Evolutionary conservation across 2,329 filamentous ascomycete genomes (phyloP), one percentile per base, ranked within the genome.

Genomic region (Aspergillus piperis): DNA sequence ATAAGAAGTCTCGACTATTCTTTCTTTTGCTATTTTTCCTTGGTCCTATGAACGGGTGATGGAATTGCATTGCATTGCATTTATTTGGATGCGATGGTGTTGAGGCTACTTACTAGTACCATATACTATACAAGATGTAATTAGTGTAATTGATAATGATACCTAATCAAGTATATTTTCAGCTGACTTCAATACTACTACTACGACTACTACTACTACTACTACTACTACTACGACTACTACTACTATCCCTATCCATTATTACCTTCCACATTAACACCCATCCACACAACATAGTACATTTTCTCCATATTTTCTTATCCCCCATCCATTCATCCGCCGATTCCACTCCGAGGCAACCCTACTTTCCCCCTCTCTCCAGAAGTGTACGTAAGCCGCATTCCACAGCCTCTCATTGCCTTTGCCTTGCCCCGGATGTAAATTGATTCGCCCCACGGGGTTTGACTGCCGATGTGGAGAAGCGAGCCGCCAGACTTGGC

Each of bases 361-460:
- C 27, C 10, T 23, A 13, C 23, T 23, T 49, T 7, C 8, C 47
- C 23, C 47, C 25, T 23, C 44, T 15, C 7, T 8, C 10, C 27
- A 30, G 4, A 30, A 3, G 44, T 3, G 44, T 49, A 38, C 52
- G 52, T 58, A 44, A 53, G 38, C 25, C 47, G 25, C 23, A 5
- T 30, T 10, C 44, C 21, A 49, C 39, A n/a, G 15, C 39, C 39
- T 21, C 41, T 11, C 17, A 19, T 17, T 21, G 41, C 41, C n/a
- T 21, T 21, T 21, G 41, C 41, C n/a, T 21, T 21, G 21, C 53
- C 41, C 53, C 53, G 48, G 59, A 47, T 42, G 44, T 54, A 27
- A 59, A 55, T 13, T 58, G 44, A 54, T 42, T 62, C 51, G 52
- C 60, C 57, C 60, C 57, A 62, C 59, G 60, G 59, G 59, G 58